These are phyloP conservation scores for Teratosphaeria destructans DNA, from an alignment of 2,329 filamentous ascomycete species.

Conservation along the genomic window DNA sequence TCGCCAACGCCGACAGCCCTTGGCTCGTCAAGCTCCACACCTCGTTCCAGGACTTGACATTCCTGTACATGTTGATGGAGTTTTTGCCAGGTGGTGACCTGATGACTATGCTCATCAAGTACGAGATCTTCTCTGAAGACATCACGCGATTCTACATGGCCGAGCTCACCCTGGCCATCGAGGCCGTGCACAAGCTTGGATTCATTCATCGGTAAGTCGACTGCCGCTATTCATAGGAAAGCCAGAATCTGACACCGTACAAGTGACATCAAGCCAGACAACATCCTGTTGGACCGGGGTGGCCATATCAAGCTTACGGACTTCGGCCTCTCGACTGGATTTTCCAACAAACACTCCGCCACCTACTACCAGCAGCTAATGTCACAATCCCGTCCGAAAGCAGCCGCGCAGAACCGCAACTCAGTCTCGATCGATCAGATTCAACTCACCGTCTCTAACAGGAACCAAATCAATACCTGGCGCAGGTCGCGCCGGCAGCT, in stretches of 20 bases:
- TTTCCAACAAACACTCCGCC: slow-evolving; percentile 95
- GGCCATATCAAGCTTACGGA: slow-evolving; percentile 98
- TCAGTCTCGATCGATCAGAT: slow-evolving; percentile 97
- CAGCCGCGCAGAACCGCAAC: slow-evolving; percentile 58
- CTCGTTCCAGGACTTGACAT: slow-evolving; percentile 92
- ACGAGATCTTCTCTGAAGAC: slow-evolving; percentile 97
- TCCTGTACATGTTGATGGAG: slow-evolving; percentile 99
- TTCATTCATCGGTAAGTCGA: slow-evolving; percentile 84
- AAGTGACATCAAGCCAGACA: slow-evolving; percentile 98
- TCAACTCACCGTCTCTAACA: slow-evolving; percentile 94
- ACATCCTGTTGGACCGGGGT: slow-evolving; percentile 88
- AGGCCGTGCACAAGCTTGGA: slow-evolving; percentile 93
- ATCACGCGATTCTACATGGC: slow-evolving; percentile 99
- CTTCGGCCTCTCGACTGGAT: slow-evolving; percentile 94
- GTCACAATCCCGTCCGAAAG: slow-evolving; percentile 42
- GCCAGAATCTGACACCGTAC: not conserved
- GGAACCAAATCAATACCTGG: slow-evolving; percentile 97
- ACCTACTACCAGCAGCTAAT: slow-evolving; percentile 97
- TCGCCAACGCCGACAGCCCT: slow-evolving; percentile 97
- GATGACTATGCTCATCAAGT: slow-evolving; percentile 99
- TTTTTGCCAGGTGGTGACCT: slow-evolving; percentile 95
- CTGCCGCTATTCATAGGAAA: not conserved
- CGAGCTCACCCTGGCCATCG: slow-evolving; percentile 94
- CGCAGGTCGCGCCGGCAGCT: slow-evolving; percentile 88
- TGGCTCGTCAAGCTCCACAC: slow-evolving; percentile 99